These are phyloP conservation scores for Hypoxylon sp. DNA, from an alignment of 2,329 filamentous ascomycete species.

Conservation along the genomic window DNA sequence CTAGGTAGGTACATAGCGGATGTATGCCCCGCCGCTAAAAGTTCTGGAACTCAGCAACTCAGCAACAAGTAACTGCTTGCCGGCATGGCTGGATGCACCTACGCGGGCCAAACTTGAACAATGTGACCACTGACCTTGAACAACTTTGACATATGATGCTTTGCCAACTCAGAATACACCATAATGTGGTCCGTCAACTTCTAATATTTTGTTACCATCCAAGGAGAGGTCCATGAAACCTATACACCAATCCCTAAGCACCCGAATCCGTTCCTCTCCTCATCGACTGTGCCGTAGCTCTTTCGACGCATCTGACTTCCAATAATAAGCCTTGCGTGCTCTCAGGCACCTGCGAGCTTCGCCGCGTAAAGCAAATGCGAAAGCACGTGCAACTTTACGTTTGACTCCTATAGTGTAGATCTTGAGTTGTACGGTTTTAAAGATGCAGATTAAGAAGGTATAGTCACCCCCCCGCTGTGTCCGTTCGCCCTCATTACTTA, in stretches of 20 bases:
- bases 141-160: constrained; percentile 39
- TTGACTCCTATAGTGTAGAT: constrained; percentile 21
- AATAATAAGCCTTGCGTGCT: constrained; percentile 27
- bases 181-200: constrained; percentile 20
- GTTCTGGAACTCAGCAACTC: constrained; percentile 15
- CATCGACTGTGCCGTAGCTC: constrained; percentile 7
- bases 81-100: constrained; percentile 15
- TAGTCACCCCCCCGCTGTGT: constrained; percentile 17
- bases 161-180: constrained; percentile 36
- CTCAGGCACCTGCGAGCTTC: constrained; percentile 29
- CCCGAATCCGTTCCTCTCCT: constrained; percentile 8
- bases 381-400: constrained; percentile 30
- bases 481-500: constrained; percentile 30
- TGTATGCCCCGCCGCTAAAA: constrained; percentile 33
- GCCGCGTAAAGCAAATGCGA: constrained; percentile 45
- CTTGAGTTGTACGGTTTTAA: constrained; percentile 23
- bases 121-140: constrained; percentile 33
- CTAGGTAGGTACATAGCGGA: constrained; percentile 14
- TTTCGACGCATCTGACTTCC: constrained; percentile 7
- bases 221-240: constrained; percentile 20
- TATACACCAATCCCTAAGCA: constrained; percentile 9
- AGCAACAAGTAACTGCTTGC: constrained; percentile 13
- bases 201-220: constrained; percentile 22
- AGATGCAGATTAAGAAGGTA: constrained; percentile 54
- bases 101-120: constrained; percentile 31